These are phyloP conservation scores for Fusarium dimerum DNA, from an alignment of 2,329 filamentous ascomycete species.

Conservation along the genomic window DNA sequence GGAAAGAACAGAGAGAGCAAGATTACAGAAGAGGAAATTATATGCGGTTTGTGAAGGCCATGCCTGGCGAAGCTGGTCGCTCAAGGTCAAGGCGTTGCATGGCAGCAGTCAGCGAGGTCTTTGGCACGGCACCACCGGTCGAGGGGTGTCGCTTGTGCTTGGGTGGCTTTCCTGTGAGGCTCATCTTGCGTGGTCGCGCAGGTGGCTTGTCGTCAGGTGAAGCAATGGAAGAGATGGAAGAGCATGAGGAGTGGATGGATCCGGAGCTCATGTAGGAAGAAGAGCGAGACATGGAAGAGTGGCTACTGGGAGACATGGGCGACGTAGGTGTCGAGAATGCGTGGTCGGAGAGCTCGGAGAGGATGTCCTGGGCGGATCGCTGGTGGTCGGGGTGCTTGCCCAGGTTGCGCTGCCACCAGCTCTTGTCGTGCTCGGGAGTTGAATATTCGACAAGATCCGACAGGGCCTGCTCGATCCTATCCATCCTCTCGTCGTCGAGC, in stretches of 20 bases:
- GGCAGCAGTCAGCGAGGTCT: constrained; percentile 16
- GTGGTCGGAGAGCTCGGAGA: constrained; percentile 29
- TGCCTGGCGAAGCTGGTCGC: constrained; percentile 29
- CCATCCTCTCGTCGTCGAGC: constrained; percentile 28
- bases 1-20: neutral
- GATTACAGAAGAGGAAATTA: constrained; percentile 9
- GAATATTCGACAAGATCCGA: constrained; percentile 28
- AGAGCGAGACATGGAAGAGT: constrained; percentile 30
- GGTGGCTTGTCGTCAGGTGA: constrained; percentile 22
- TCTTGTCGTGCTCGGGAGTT: constrained; percentile 25
- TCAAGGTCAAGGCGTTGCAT: constrained; percentile 32
- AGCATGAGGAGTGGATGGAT: constrained; percentile 22
- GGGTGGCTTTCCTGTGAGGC: constrained; percentile 26
- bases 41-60: constrained; percentile 29
- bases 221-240: constrained; percentile 25
- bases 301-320: constrained; percentile 9
- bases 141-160: constrained; percentile 27
- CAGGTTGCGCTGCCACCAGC: constrained; percentile 32
- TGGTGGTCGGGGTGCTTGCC: constrained; percentile 26
- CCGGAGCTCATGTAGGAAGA: constrained; percentile 28
- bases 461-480: constrained; percentile 27
- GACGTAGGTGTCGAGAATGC: neutral
- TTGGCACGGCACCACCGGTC: constrained; percentile 7
- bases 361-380: constrained; percentile 28
- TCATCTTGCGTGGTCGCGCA: constrained; percentile 31